A percentile compares a stretch with the other conserved stretches of the same genome.
phyloP scores from a whole-genome alignment of 1,284 basidiomycete genomes.

The Entoloma clypeatum region DNA sequence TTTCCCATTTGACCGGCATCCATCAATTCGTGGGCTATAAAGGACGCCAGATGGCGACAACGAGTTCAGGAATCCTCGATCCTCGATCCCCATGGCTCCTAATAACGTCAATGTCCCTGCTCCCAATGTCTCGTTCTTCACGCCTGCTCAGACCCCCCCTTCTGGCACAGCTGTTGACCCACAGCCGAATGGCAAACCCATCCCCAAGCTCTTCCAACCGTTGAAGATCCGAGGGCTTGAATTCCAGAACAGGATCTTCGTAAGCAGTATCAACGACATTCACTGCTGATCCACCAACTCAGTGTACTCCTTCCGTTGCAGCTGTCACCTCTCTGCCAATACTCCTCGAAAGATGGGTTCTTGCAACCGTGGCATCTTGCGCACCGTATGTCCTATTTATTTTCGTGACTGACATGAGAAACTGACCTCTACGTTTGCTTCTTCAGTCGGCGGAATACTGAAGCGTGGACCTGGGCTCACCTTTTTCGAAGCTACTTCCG shows the following conservation, averaged over 20 bases:
- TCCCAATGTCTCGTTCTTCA: constrained; percentile 44
- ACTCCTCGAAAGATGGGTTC: constrained; percentile 69
- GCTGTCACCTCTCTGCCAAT: constrained; percentile 77
- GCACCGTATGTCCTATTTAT: constrained; percentile 61
- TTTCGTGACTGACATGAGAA: constrained; percentile 19
- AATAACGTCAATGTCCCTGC: constrained; percentile 30
- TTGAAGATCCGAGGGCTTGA: constrained; percentile 57
- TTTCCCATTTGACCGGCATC: too few relatives aligned
- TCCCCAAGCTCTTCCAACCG: constrained; percentile 66
- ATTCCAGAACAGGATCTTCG: constrained; percentile 75
- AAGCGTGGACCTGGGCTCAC: constrained; percentile 61
- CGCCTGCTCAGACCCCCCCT: constrained; percentile 46
- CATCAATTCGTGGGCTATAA: too few relatives aligned
- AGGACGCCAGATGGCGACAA: too few relatives aligned
- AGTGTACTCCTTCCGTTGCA: background rate
- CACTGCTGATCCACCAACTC: background rate
- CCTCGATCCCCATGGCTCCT: constrained; percentile 27
- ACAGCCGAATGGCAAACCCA: constrained; percentile 37
- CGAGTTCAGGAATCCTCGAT: too few relatives aligned
- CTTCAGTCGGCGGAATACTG: constrained; percentile 51
- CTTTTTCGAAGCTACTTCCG: constrained; percentile 66
- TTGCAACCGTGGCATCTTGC: constrained; percentile 79
- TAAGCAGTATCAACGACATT: constrained; percentile 28
- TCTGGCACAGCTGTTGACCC: constrained; percentile 44
- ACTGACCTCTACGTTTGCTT: background rate